Percentiles rank a stretch among this genome's conserved stretches.
Conservation (phyloP, 176 grass and related monocot species). For the Juncus effusus region DNA sequence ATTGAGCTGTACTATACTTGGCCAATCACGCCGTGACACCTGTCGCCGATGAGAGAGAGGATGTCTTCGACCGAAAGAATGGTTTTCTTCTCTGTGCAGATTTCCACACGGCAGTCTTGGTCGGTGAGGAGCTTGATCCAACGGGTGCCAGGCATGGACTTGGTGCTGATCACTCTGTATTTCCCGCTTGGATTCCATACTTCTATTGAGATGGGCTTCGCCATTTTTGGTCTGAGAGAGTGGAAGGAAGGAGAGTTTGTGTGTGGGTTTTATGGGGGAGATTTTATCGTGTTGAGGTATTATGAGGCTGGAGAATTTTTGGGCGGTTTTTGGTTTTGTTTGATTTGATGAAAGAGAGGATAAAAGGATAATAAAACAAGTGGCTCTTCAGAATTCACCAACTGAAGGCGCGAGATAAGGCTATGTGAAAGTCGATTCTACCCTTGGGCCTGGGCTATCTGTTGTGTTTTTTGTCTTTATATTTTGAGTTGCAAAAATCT, state of each 20-base stretch:
- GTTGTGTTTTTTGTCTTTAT: no score
- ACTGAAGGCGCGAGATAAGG: slow-evolving; percentile 17
- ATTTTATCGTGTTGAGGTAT: slow-evolving; percentile 19
- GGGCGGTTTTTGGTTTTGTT: slow-evolving; percentile 2
- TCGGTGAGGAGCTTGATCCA: slow-evolving; percentile 92
- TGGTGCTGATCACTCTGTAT: slow-evolving; percentile 87
- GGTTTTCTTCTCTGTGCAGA: slow-evolving; percentile 83
- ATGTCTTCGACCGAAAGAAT: slow-evolving; percentile 86
- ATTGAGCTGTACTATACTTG: slow-evolving; percentile 35
- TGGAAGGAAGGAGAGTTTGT: background rate
- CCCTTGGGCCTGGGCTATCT: background rate
- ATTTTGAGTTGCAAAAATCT: no score
- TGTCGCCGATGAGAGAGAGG: slow-evolving; percentile 69
- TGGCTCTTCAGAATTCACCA: slow-evolving; percentile 16
- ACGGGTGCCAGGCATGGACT: slow-evolving; percentile 83
- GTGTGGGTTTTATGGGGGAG: background rate
- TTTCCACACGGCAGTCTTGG: slow-evolving; percentile 83
- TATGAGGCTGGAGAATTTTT: slow-evolving; percentile 21
- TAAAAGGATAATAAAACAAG: slow-evolving; percentile 21
- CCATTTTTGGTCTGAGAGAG: slow-evolving; percentile 28
- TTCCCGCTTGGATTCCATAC: slow-evolving; percentile 90
- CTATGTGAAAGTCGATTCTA: background rate
- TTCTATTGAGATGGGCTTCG: slow-evolving; percentile 77
- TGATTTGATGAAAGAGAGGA: background rate
- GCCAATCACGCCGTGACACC: slow-evolving; percentile 80